Conservation (phyloP, 176 grass and related monocot species). For the Avena atlantica region DNA sequence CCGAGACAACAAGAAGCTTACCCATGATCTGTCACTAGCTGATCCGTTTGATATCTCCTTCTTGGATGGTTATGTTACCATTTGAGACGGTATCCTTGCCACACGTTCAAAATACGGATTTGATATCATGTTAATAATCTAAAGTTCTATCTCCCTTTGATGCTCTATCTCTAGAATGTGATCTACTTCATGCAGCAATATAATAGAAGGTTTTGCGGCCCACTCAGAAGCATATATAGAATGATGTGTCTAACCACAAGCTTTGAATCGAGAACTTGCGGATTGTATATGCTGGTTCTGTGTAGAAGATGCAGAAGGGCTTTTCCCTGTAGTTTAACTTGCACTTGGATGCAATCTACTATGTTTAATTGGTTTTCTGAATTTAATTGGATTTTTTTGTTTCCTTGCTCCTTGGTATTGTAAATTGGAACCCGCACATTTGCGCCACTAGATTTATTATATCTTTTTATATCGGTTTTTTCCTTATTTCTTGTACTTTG, state of each 20-base stretch:
- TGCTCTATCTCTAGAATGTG: background rate
- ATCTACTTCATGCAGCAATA: background rate
- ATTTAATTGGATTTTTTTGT: background rate
- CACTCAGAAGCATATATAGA: background rate
- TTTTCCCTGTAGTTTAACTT: background rate
- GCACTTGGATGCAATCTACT: background rate
- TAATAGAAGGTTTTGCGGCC: background rate
- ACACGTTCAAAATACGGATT: background rate
- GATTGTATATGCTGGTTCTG: background rate
- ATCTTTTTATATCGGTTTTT: too few species aligned
- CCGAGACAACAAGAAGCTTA: background rate
- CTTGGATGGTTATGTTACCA: background rate
- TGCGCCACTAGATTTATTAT: too few species aligned
- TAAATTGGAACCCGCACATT: too few species aligned
- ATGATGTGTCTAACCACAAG: background rate
- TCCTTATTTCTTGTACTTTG: background rate
- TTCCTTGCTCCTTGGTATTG: background rate
- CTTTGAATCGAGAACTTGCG: background rate
- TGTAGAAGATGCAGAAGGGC: background rate
- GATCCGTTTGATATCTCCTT: background rate
- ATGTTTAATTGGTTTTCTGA: background rate
- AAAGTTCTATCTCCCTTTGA: background rate
- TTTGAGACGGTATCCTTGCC: background rate
- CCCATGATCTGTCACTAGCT: background rate
- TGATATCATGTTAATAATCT: background rate